Base-by-base conservation (phyloP, 768 basidiomycete genomes). In the Collybia sordida region DNA sequence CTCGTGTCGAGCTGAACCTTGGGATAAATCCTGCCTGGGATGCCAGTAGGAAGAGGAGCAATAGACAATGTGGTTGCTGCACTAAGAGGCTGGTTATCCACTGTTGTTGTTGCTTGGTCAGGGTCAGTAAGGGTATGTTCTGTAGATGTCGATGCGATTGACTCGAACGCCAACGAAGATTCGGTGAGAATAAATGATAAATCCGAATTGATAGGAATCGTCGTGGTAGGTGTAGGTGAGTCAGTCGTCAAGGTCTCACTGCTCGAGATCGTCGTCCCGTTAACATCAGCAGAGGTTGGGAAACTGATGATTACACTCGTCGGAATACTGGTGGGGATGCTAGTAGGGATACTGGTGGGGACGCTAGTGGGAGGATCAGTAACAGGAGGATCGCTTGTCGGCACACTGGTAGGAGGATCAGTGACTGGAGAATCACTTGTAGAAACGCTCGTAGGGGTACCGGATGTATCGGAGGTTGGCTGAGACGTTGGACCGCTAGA, bases 21-120 rank as follows among this genome's bases (percentile, higher is more conserved):
- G 3, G 87, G 81, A 47, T 71, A 81, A 46, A 92, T 89, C 51
- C 76, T 69, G 12, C 57, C 65, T n/a, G 90, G 86, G 9, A 90
- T 67, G 45, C 75, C 76, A 0, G 73, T 65, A 0, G 90, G 89
- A 11, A 90, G 70, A 0, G 81, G 52, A 0, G 70, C 66, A 27
- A 51, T 55, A 18, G 51, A 50, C n/a, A 66, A 47, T 0, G 63
- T 59, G 7, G 68, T 62, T 1, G 66, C 54, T 3, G 63, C 53
- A 1, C 62, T 53, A 0, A 59, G 19, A 24, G 56, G 52, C 3
- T 60, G 56, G 7, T 53, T 25, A 41, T 52, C 40, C 4, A 69
- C 19, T 0, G 72, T 70, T 4, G 73, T 73, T 1, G 74, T 70
- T 2, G 69, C 65, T 45, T 64, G 60, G 50, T 80, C 78, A 2